Conservation (phyloP, 129 eudicot genomes). For the Oenanthe sinensis region DNA sequence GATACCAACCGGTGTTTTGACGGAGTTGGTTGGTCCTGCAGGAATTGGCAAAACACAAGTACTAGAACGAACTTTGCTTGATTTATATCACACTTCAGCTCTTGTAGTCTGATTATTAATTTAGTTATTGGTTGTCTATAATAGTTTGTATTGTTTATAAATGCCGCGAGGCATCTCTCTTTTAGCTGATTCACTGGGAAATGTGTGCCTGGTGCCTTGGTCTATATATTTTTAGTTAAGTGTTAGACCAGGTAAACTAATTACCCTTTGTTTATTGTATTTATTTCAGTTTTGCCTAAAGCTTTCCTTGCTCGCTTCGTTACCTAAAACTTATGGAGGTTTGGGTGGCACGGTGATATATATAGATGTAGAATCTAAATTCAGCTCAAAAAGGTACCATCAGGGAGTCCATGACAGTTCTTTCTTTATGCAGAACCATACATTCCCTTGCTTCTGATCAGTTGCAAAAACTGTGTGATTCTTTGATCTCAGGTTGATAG, state of each 20-base stretch:
- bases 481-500: constrained; percentile 47
- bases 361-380: constrained; percentile 85
- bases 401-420: not conserved
- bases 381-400: constrained; percentile 66
- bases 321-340: constrained; percentile 72
- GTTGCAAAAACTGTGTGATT: not conserved
- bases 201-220: not conserved
- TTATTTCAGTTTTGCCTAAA: constrained; percentile 80
- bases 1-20: constrained; percentile 74
- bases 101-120: not conserved
- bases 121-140: not conserved
- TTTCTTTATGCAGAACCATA: not conserved
- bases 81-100: not conserved
- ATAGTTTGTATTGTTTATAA: not conserved
- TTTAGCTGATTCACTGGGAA: not conserved
- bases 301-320: constrained; percentile 66
- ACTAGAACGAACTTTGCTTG: constrained; percentile 9
- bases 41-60: constrained; percentile 95
- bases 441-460: not conserved
- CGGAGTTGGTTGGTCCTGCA: constrained; percentile 91
- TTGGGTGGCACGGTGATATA: constrained; percentile 73
- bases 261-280: not conserved
- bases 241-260: not conserved
- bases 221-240: not conserved
- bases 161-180: not conserved